phyloP scores from a whole-genome alignment of 768 basidiomycete species.

The Tulasnella sp. region DNA sequence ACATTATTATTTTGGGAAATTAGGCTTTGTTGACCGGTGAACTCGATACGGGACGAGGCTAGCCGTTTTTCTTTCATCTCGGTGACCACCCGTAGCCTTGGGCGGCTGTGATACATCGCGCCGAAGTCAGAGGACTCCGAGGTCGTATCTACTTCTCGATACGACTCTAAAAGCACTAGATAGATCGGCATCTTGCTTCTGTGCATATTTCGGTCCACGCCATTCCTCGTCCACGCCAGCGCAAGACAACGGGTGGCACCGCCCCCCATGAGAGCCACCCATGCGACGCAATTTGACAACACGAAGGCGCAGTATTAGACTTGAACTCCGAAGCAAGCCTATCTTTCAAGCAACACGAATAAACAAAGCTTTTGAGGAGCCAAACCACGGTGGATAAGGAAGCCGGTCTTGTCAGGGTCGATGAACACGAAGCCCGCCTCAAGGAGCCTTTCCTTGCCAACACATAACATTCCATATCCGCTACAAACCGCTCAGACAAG shows the following conservation, averaged over 20 bases:
- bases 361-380: not conserved
- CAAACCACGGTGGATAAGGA: not conserved
- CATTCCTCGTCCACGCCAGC: not conserved
- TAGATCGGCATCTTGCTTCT: not conserved
- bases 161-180: not conserved
- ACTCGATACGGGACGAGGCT: not conserved
- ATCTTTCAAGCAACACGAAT: not conserved
- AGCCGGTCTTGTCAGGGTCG: not conserved
- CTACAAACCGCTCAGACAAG: not conserved
- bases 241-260: not conserved
- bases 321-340: not conserved
- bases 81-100: not conserved
- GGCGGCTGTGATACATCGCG: not conserved
- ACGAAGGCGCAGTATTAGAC: not conserved
- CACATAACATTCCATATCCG: not conserved
- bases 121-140: not conserved
- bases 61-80: not conserved
- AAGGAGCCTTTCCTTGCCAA: not conserved
- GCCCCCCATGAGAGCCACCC: not conserved
- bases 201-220: not conserved
- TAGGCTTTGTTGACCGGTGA: not conserved
- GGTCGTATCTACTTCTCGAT: no score
- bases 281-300: not conserved
- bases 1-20: not conserved
- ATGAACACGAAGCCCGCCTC: not conserved